phyloP scores from a whole-genome alignment of 768 basidiomycete species.

The Amylocystis lapponica region DNA sequence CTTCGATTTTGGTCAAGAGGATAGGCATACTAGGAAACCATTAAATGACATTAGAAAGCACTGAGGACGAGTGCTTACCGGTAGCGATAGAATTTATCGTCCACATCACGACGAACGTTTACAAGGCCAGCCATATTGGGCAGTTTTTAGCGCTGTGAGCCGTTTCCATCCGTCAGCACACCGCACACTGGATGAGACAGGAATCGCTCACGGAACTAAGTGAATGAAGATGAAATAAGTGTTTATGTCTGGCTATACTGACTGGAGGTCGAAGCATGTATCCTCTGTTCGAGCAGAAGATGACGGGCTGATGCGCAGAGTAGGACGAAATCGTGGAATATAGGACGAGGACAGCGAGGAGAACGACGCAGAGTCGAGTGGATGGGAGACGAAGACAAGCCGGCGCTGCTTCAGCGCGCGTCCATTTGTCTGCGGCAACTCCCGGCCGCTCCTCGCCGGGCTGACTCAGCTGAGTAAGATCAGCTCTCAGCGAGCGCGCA shows the following conservation, averaged over 20 bases:
- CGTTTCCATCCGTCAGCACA: constrained; percentile 4
- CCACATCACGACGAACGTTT: constrained; percentile 93
- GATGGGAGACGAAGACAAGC: constrained; percentile 3
- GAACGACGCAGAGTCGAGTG: constrained; percentile 6
- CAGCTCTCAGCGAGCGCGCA: too few relatives aligned
- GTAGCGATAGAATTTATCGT: constrained; percentile 96
- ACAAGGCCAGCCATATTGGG: constrained; percentile 88
- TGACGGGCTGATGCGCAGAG: constrained; percentile 32
- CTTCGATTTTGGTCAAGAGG: constrained; percentile 93
- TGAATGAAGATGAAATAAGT: constrained; percentile 36
- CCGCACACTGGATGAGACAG: too few relatives aligned
- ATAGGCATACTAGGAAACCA: constrained; percentile 74
- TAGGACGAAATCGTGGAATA: constrained; percentile 61
- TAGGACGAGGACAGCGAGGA: constrained; percentile 13
- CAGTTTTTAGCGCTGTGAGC: constrained; percentile 54
- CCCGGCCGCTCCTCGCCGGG: constrained; percentile 14
- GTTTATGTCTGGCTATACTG: constrained; percentile 63
- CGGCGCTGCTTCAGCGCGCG: not conserved
- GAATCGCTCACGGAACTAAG: constrained; percentile 45
- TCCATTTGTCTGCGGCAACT: constrained; percentile 13
- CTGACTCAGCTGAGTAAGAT: too few relatives aligned
- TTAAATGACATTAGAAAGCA: constrained; percentile 6
- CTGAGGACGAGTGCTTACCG: constrained; percentile 41
- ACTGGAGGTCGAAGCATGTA: constrained; percentile 93
- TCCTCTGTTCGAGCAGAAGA: constrained; percentile 73